Conservation (phyloP, 805 yeast species). For the Ogataea saltuana region DNA sequence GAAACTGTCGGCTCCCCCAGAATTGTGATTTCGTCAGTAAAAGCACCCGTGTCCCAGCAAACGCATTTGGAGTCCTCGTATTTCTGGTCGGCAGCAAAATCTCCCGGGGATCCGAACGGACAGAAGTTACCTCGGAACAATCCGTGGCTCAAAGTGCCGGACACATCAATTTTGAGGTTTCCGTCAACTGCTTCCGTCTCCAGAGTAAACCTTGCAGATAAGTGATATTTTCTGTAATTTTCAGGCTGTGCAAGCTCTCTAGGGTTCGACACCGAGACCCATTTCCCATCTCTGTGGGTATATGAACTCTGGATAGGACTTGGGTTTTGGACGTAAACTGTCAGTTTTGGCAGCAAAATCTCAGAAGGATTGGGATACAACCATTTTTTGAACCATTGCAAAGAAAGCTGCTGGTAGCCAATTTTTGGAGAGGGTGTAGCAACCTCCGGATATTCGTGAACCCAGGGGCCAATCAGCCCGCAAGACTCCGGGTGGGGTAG, state of each 20-base stretch:
- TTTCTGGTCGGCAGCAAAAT: slow-evolving; percentile 45
- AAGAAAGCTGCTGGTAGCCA: slow-evolving; percentile 42
- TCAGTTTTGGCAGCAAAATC: slow-evolving; percentile 35
- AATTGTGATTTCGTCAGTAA: slow-evolving; percentile 29
- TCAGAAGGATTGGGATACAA: slow-evolving; percentile 29
- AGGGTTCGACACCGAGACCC: slow-evolving; percentile 35
- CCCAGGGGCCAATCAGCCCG: slow-evolving; percentile 47
- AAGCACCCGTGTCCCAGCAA: slow-evolving; percentile 34
- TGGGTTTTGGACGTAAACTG: slow-evolving; percentile 44
- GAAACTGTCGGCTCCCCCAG: slow-evolving; percentile 40
- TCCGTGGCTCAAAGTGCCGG: slow-evolving; percentile 37
- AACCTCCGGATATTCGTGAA: slow-evolving; percentile 48
- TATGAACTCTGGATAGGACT: slow-evolving; percentile 38
- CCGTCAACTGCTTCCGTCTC: too few species aligned
- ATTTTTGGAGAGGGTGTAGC: slow-evolving; percentile 45
- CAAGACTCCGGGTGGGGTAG: slow-evolving; percentile 34
- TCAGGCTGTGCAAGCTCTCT: slow-evolving; percentile 8
- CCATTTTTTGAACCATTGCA: slow-evolving; percentile 41
- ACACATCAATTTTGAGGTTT: slow-evolving; percentile 2
- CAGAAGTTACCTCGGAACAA: slow-evolving; percentile 44
- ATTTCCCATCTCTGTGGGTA: slow-evolving; percentile 38
- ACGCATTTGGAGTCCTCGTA: slow-evolving; percentile 41
- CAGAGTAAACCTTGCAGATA: too few species aligned
- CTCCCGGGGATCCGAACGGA: slow-evolving; percentile 46
- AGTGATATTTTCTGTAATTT: slow-evolving; percentile 10